Conservation (phyloP, 345 rosid genomes). For the rapeseed (Brassica napus) region DNA sequence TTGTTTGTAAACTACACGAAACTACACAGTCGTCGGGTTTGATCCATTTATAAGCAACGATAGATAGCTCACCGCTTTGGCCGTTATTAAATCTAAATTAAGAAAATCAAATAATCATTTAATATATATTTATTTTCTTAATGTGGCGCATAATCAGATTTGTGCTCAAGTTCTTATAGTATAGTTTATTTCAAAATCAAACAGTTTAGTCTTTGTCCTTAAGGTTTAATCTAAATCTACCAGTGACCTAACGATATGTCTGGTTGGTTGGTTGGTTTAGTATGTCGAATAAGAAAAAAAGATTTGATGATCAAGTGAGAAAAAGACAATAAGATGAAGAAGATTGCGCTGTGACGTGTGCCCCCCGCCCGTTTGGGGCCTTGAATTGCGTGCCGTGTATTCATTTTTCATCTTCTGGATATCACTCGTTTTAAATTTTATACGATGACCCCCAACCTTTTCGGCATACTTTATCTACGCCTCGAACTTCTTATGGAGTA, state of each 20-base stretch:
- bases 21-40: slow-evolving; percentile 7
- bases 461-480: not conserved
- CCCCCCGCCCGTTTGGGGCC: slow-evolving; percentile 31
- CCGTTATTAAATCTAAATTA: slow-evolving; percentile 1
- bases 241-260: not conserved
- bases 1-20: slow-evolving; percentile 21
- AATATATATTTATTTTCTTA: slow-evolving; percentile 1
- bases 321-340: slow-evolving; percentile 11
- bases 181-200: not conserved
- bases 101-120: not conserved
- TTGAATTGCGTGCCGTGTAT: slow-evolving; percentile 38
- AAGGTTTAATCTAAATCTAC: not conserved
- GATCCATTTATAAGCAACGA: slow-evolving; percentile 24
- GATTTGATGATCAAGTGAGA: not conserved
- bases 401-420: slow-evolving; percentile 16
- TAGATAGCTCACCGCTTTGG: slow-evolving; percentile 20
- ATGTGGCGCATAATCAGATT: not conserved
- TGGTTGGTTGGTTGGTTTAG: not conserved
- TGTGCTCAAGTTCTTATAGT: not conserved
- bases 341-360: slow-evolving; percentile 34
- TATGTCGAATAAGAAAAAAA: not conserved
- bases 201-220: not conserved
- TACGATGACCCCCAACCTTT: not conserved
- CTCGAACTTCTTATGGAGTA: too few species aligned
- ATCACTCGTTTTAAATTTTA: not conserved